Evolutionary conservation across 345 rosid genomes (phyloP), one percentile per base, ranked within the genome.

Genomic region (Sisymbrium irio): DNA sequence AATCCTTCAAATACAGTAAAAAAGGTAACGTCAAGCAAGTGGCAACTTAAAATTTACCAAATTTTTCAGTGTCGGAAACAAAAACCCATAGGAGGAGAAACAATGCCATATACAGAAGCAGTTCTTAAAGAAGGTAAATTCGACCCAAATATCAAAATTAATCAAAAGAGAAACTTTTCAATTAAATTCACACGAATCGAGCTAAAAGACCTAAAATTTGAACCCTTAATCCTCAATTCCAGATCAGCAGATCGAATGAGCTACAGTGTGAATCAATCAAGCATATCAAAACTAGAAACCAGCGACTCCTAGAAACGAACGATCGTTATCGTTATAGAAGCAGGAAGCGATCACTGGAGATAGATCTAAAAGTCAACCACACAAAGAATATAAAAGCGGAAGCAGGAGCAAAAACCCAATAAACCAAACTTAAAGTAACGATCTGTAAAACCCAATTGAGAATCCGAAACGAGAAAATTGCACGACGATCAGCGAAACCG

Each of bases 331-430:
- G 12, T 1, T 20, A 22, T n/a, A 3, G 12, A 54, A 76, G 35
- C 8, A 55, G 63, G 36, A 62, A 17, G 35, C 35, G 42, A 69
- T 76, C 79, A 76, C 0, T 60, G 49, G 22, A 33, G 18, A 18
- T 14, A 54, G 75, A 63, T 76, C 75, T 62, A 49, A 25, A 71
- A 65, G 72, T 71, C 80, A 77, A 76, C 71, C 56, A 45, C n/a
- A 40, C 71, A 7, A 65, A 65, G 9, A 41, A 15, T 33, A 65
- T 1, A 47, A 47, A 41, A 40, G 6, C 12, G 41, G 58, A n/a
- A 25, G 69, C 20, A 4, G 35, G 20, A 55, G 27, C 9, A 55
- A 47, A 50, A 69, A 18, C 71, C 53, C 44, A 47, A 20, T 11
- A 35, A 35, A 40, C 11, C 54, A 3, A 50, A 51, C 61, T 7